Conservation (phyloP, 2,329 filamentous ascomycete genomes). For the Aspergillus novofumigatus region DNA sequence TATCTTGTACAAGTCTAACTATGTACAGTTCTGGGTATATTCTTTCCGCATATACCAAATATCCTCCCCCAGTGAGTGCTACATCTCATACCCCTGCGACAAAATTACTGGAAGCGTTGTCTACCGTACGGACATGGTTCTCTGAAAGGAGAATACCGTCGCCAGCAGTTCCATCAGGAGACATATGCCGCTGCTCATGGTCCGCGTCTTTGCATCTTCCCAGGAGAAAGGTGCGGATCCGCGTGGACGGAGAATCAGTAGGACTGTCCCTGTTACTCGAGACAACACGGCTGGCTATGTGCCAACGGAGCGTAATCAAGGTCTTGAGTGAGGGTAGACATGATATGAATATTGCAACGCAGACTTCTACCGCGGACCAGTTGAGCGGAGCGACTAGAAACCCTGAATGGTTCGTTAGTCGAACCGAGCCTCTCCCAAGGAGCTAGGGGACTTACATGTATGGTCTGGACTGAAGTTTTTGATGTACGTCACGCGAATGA, state of each 20-base stretch:
- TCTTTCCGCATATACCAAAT: no score
- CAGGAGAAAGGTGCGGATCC: neutral
- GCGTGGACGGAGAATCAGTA: neutral
- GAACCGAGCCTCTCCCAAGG: neutral
- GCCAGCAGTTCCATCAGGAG: neutral
- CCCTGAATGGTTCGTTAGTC: slow-evolving; percentile 7
- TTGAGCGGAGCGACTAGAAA: slow-evolving; percentile 15
- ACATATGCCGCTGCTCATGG: neutral
- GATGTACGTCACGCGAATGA: slow-evolving; percentile 18
- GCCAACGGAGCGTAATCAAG: slow-evolving; percentile 13
- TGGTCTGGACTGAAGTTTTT: slow-evolving; percentile 13
- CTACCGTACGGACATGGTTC: neutral
- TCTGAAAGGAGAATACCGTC: neutral
- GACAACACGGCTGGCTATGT: slow-evolving; percentile 1
- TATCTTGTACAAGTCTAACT: no score
- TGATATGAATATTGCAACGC: slow-evolving; percentile 17
- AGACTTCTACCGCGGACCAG: slow-evolving; percentile 21
- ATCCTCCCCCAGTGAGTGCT: no score
- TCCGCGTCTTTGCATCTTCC: neutral
- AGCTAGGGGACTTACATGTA: slow-evolving; percentile 11
- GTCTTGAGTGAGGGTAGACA: slow-evolving; percentile 21
- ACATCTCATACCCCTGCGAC: neutral
- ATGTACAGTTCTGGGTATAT: no score
- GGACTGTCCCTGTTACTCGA: neutral
- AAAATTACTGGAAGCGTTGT: neutral